Conservation (phyloP, 2,329 filamentous ascomycete genomes). For the Nemania serpens region DNA sequence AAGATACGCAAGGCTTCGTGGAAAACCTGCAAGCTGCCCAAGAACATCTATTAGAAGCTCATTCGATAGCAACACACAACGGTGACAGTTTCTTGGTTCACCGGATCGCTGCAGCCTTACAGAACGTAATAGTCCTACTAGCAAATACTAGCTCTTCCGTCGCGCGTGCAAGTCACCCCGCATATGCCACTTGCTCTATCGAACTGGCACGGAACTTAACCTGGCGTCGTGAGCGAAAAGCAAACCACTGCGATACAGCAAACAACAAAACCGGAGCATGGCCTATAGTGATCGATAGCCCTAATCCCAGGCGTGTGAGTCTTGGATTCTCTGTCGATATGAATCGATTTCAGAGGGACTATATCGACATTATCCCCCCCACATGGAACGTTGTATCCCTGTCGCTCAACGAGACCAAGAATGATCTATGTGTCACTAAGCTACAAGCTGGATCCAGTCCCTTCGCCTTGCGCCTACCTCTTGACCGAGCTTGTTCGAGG, state of each 20-base stretch:
- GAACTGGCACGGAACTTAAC: conserved; percentile 74
- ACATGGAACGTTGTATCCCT: conserved; percentile 87
- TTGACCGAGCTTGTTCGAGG: conserved; percentile 79
- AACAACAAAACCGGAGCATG: conserved; percentile 44
- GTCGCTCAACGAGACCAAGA: conserved; percentile 77
- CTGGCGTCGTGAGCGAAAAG: conserved; percentile 67
- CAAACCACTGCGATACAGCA: conserved; percentile 48
- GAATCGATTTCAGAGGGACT: conserved; percentile 74
- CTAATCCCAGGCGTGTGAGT: conserved; percentile 47
- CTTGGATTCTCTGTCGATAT: conserved; percentile 57
- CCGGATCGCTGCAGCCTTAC: conserved; percentile 64
- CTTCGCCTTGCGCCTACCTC: conserved; percentile 83
- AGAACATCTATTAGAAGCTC: conserved; percentile 67
- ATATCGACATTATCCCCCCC: conserved; percentile 81
- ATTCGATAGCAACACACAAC: conserved; percentile 58
- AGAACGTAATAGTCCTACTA: conserved; percentile 68
- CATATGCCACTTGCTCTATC: conserved; percentile 65
- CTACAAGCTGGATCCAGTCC: conserved; percentile 76
- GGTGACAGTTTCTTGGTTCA: conserved; percentile 65
- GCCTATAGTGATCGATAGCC: conserved; percentile 41
- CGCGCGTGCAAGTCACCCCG: conserved; percentile 53
- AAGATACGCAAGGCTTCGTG: conserved; percentile 54
- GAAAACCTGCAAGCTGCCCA: conserved; percentile 68
- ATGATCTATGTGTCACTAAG: conserved; percentile 89
- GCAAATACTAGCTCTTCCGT: conserved; percentile 62